A percentile compares a stretch with the other conserved stretches of the same genome.
These are phyloP conservation scores for Auriscalpium vulgare DNA, from an alignment of 768 basidiomycete species.

Conservation along the genomic window DNA sequence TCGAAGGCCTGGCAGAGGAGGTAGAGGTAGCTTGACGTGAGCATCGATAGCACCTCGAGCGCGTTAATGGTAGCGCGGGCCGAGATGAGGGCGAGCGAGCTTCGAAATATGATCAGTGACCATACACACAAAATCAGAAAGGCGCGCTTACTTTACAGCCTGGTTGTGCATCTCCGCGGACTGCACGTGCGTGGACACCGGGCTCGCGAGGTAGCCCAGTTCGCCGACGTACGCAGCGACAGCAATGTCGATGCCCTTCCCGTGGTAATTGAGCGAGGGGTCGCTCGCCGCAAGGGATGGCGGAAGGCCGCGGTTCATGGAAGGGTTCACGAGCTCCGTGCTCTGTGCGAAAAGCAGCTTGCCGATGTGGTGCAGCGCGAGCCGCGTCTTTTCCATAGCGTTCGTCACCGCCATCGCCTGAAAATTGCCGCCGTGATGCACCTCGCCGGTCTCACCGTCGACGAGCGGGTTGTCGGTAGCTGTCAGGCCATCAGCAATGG, in stretches of 20 bases:
- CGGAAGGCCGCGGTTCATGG: conserved; percentile 78
- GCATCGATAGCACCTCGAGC: conserved; percentile 67
- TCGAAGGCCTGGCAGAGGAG: conserved; percentile 81
- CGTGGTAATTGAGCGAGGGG: conserved; percentile 75
- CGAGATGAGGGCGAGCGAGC: conserved; percentile 79
- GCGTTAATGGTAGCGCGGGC: conserved; percentile 74
- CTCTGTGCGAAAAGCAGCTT: conserved; percentile 44
- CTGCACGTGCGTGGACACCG: conserved; percentile 78
- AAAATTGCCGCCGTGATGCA: conserved; percentile 87
- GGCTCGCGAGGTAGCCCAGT: conserved; percentile 77
- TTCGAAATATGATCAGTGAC: conserved; percentile 22
- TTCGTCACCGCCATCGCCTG: conserved; percentile 83
- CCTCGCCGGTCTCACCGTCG: conserved; percentile 52
- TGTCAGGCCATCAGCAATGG: conserved; percentile 19
- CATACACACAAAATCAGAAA: neutral
- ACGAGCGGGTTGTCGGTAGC: conserved; percentile 89
- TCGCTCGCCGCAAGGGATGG: conserved; percentile 74
- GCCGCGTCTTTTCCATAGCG: conserved; percentile 86
- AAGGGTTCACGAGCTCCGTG: conserved; percentile 69
- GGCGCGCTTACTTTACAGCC: conserved; percentile 65
- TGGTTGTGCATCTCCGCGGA: conserved; percentile 92
- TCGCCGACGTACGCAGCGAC: conserved; percentile 77
- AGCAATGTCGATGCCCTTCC: conserved; percentile 81
- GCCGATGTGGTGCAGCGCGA: conserved; percentile 42
- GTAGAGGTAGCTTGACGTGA: conserved; percentile 75